phyloP scores from a whole-genome alignment of 2,329 filamentous ascomycete genomes.

The Emergomyces orientalis region DNA sequence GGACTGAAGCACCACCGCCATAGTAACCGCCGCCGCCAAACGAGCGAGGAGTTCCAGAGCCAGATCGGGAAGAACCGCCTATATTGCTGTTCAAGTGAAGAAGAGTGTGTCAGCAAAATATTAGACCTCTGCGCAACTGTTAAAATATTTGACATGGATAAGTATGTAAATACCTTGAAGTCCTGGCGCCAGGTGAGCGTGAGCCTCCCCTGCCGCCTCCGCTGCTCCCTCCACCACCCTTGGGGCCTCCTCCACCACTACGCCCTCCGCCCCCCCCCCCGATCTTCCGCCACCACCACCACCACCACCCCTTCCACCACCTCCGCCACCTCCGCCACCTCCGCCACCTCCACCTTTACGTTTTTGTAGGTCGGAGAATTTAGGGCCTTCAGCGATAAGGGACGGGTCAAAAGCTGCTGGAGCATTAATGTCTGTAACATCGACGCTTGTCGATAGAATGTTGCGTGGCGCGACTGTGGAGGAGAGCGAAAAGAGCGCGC shows the following conservation, averaged over 20 bases:
- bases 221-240: conserved; percentile 10
- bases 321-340: conserved; percentile 27
- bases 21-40: conserved; percentile 48
- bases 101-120: background rate
- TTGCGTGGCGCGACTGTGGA: conserved; percentile 23
- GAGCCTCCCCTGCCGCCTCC: conserved; percentile 12
- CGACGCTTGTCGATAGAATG: conserved; percentile 17
- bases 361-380: conserved; percentile 34
- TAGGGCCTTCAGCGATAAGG: conserved; percentile 9
- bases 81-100: conserved; percentile 10
- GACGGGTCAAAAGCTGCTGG: background rate
- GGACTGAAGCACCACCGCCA: conserved; percentile 43
- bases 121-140: background rate
- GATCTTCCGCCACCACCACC: conserved; percentile 32
- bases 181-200: background rate
- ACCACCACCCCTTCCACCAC: conserved; percentile 26
- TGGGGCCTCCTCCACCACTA: conserved; percentile 16
- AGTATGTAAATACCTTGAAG: conserved; percentile 5
- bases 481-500: conserved; percentile 24
- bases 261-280: conserved; percentile 15
- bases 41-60: conserved; percentile 25
- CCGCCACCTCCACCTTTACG: conserved; percentile 43
- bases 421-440: conserved; percentile 6
- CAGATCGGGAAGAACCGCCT: conserved; percentile 14
- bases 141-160: background rate